Evolutionary conservation across 148 eudicot genomes (phyloP).

Genomic region (Chenopodium quinoa): DNA sequence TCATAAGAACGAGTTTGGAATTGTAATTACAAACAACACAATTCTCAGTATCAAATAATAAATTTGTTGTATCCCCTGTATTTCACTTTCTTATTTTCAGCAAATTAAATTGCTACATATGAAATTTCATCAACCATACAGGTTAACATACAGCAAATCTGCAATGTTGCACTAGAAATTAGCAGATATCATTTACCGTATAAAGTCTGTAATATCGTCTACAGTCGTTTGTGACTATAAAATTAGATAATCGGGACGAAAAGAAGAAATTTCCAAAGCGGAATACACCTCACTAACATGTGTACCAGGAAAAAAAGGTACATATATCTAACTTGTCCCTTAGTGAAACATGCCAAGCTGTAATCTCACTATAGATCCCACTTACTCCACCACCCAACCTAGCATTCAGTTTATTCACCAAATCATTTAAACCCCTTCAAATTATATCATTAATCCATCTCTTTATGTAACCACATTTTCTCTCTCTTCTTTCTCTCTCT

Average conservation of each 20-base stretch:
- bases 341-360: constrained; percentile 43
- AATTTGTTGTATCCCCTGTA: not conserved
- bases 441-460: not conserved
- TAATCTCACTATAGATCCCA: constrained; percentile 23
- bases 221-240: too few relatives aligned
- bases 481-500: not conserved
- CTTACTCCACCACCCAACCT: constrained; percentile 9
- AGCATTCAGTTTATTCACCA: constrained; percentile 19
- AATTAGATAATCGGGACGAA: not conserved
- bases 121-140: too few relatives aligned
- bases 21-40: not conserved
- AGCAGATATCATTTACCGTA: too few relatives aligned
- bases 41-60: not conserved
- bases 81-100: not conserved
- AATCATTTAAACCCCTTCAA: not conserved
- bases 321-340: constrained; percentile 35
- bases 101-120: not conserved
- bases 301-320: constrained; percentile 5
- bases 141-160: too few relatives aligned
- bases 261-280: not conserved
- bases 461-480: not conserved
- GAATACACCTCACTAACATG: constrained; percentile 1
- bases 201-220: too few relatives aligned
- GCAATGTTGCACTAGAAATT: too few relatives aligned
- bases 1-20: not conserved